A percentile compares a stretch with the other conserved stretches of the same genome.
phyloP scores from a whole-genome alignment of 768 basidiomycete genomes.

The Suillus sp. region DNA sequence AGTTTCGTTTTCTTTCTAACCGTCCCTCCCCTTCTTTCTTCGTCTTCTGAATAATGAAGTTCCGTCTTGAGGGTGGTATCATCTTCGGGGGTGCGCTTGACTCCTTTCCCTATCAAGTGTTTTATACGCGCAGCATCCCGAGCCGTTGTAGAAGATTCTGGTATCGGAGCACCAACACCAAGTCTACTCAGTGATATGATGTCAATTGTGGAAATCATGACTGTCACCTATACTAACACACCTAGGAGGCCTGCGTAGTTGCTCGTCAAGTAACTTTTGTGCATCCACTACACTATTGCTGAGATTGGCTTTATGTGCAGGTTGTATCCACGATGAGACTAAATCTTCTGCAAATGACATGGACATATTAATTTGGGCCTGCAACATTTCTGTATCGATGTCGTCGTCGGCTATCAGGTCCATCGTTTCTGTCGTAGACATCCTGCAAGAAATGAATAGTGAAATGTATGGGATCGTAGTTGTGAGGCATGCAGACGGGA shows the following conservation, averaged over 20 bases:
- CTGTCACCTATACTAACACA: conserved; percentile 32
- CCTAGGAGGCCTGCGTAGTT: conserved; percentile 73
- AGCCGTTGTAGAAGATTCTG: conserved; percentile 45
- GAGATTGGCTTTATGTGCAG: conserved; percentile 43
- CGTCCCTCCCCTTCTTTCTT: conserved; percentile 57
- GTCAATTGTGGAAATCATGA: conserved; percentile 8
- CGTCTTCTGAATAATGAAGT: conserved; percentile 42
- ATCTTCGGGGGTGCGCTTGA: conserved; percentile 50
- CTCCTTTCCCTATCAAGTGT: conserved; percentile 50
- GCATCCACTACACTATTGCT: conserved; percentile 34
- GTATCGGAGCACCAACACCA: conserved; percentile 71
- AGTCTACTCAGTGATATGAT: conserved; percentile 45
- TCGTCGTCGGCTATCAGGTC: conserved; percentile 47
- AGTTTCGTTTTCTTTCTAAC: conserved; percentile 59
- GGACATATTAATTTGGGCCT: conserved; percentile 82
- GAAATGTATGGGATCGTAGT: conserved; percentile 6
- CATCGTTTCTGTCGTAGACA: conserved; percentile 27
- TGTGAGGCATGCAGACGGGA: conserved; percentile 5
- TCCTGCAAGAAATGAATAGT: conserved; percentile 15
- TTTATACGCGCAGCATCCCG: conserved; percentile 66
- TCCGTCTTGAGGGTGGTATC: conserved; percentile 26
- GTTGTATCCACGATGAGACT: conserved; percentile 77
- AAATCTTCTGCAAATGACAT: conserved; percentile 76
- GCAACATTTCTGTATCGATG: conserved; percentile 66
- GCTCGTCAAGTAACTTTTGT: conserved; percentile 63